These are phyloP conservation scores for Phytophthora hybrid DNA, from an alignment of 352 stramenopile species.

Conservation along the genomic window DNA sequence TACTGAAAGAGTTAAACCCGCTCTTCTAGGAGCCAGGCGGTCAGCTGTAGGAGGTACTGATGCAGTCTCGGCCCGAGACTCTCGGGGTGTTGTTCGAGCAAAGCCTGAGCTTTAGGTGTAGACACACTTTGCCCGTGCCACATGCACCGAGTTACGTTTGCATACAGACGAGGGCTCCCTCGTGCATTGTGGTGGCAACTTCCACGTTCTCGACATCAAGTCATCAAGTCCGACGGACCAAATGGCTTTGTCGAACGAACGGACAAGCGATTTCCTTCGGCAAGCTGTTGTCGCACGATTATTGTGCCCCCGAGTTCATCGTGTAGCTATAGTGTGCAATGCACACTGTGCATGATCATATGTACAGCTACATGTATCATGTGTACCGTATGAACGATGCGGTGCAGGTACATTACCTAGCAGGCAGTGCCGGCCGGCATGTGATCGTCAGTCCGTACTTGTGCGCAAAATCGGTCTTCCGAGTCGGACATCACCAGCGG, in stretches of 20 bases:
- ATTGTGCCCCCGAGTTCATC: slow-evolving; percentile 16
- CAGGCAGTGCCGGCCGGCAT: slow-evolving; percentile 20
- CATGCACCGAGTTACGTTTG: not conserved
- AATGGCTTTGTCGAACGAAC: not conserved
- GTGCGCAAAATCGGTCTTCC: slow-evolving; percentile 14
- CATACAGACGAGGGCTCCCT: not conserved
- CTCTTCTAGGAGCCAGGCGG: not conserved
- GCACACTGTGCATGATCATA: no score
- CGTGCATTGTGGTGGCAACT: not conserved
- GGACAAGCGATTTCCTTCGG: not conserved
- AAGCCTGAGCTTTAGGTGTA: not conserved
- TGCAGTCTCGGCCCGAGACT: no score
- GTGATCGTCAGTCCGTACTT: slow-evolving; percentile 24
- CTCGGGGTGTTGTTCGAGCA: not conserved
- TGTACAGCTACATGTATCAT: no score
- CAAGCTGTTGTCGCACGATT: slow-evolving; percentile 15
- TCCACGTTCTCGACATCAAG: slow-evolving; percentile 2
- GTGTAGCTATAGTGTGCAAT: slow-evolving; percentile 20
- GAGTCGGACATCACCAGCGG: slow-evolving; percentile 5
- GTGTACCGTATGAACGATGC: not conserved
- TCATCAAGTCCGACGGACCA: not conserved
- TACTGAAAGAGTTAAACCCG: not conserved
- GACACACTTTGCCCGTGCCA: not conserved
- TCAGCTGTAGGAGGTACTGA: not conserved
- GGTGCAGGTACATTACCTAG: slow-evolving; percentile 21